Evolutionary conservation across 2,329 filamentous ascomycete genomes (phyloP), one percentile per base, ranked within the genome.

Genomic region (Thelonectria rubi): DNA sequence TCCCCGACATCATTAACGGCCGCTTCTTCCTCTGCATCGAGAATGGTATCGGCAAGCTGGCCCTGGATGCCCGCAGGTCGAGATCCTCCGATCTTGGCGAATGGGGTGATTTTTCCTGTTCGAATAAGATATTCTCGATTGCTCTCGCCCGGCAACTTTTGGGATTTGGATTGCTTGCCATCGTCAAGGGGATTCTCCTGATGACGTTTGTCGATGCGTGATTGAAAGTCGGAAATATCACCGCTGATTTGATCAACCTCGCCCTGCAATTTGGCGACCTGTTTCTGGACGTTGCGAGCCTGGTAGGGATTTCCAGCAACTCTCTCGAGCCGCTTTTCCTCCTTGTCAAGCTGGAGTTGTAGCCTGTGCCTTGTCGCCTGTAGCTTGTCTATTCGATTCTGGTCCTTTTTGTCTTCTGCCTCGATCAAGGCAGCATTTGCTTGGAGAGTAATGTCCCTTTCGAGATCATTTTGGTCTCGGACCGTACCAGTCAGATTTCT

Each of bases 51-150:
- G 11, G 91, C 90, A 15, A 97, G 81, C 62, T 89, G 89, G 2
- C 90, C 90, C 46, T 89, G 83, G 3, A 88, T 82, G 3, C 85
- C 87, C 26, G 86, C 81, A 3, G 82, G 82, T 2, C 88, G 80
- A n/a, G 86, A 83, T 14, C 86, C 84, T 24, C 88, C 88, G 69
- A 97, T 86, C 65, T 90, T 91, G 8, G 93, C 91, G 72, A 99
- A 99, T 0, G 95, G 95, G 0, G 95, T 99, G 68, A 99, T 98
- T 78, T 98, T 98, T 63, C 95, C 95, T 0, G 94, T 99, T 26
- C 95, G 88, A 50, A 99, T 95, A 48, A 99, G 85, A 74, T 91
- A 99, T 48, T 97, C 94, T 52, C 94, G 87, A 63, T 92, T 88
- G 21, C 86, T 93, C 79, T 98, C 95, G 62, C 91, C 91, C 1